A percentile compares a stretch with the other conserved stretches of the same genome.
phyloP scores from a whole-genome alignment of 495 filamentous ascomycete species.

The Articulospora tetracladia region DNA sequence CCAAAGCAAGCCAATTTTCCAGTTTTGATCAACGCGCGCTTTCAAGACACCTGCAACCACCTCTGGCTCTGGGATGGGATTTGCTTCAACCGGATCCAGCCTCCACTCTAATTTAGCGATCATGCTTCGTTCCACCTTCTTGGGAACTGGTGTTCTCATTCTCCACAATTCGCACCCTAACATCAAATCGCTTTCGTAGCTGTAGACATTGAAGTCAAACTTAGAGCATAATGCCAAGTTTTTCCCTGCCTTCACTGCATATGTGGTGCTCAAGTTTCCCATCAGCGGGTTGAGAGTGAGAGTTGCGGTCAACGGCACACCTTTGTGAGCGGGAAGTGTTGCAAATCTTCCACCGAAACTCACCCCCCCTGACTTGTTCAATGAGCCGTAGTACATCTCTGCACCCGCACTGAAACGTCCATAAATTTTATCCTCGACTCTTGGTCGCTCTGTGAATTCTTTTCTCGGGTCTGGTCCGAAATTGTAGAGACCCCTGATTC shows the following conservation, averaged over 20 bases:
- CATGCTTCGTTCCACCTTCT: slow-evolving; percentile 43
- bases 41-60: slow-evolving; percentile 85
- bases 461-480: slow-evolving; percentile 77
- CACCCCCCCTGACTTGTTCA: slow-evolving; percentile 86
- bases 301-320: slow-evolving; percentile 87
- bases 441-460: slow-evolving; percentile 22
- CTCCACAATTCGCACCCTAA: slow-evolving; percentile 90
- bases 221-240: slow-evolving; percentile 80
- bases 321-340: slow-evolving; percentile 81
- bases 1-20: slow-evolving; percentile 83
- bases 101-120: slow-evolving; percentile 53
- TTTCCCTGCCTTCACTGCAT: slow-evolving; percentile 79
- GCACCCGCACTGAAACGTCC: slow-evolving; percentile 78
- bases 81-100: slow-evolving; percentile 29
- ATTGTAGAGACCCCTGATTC: slow-evolving; percentile 87
- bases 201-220: slow-evolving; percentile 97
- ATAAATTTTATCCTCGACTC: slow-evolving; percentile 45
- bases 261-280: slow-evolving; percentile 84
- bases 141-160: slow-evolving; percentile 31
- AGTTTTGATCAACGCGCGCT: slow-evolving; percentile 78
- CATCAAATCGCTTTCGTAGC: slow-evolving; percentile 91
- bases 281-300: slow-evolving; percentile 88
- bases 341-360: slow-evolving; percentile 79
- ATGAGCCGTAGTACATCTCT: slow-evolving; percentile 88
- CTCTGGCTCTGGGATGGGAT: slow-evolving; percentile 39